Percentiles rank a stretch among this genome's conserved stretches.
These are phyloP conservation scores for Rhizopogon vesiculosus DNA, from an alignment of 768 basidiomycete genomes.

Conservation along the genomic window DNA sequence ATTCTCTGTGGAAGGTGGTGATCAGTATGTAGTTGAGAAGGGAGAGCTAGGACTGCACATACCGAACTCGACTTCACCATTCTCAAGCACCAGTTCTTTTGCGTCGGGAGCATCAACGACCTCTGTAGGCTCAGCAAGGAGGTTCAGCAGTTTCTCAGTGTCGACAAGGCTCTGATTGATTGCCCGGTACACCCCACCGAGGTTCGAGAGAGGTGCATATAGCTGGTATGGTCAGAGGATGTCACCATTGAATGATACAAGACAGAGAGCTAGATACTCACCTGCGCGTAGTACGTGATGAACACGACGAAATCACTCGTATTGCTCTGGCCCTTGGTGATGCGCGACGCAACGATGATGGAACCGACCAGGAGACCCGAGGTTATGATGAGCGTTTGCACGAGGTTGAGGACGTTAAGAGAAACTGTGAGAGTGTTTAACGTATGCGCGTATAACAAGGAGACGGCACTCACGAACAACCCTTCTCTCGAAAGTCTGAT, in stretches of 20 bases:
- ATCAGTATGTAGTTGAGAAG: neutral
- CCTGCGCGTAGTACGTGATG: constrained; percentile 78
- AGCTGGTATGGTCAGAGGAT: constrained; percentile 34
- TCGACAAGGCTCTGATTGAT: constrained; percentile 75
- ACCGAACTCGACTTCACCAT: constrained; percentile 89
- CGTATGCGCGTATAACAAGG: neutral
- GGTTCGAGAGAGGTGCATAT: constrained; percentile 70
- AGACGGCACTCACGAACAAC: constrained; percentile 55
- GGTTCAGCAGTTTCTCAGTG: constrained; percentile 77
- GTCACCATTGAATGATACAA: neutral
- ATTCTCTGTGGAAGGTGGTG: constrained; percentile 46
- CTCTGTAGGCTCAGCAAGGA: constrained; percentile 79
- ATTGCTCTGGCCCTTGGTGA: constrained; percentile 47
- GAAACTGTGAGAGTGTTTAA: constrained; percentile 43
- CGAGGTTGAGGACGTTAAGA: constrained; percentile 68
- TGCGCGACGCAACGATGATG: constrained; percentile 69
- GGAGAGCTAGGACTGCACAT: constrained; percentile 13
- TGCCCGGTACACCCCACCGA: constrained; percentile 75
- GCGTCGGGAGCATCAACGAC: constrained; percentile 79
- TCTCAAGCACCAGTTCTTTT: constrained; percentile 61
- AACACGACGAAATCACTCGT: constrained; percentile 73
- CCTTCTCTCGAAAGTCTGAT: constrained; percentile 69
- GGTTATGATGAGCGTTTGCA: constrained; percentile 80
- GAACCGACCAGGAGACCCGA: constrained; percentile 74
- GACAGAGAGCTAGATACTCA: constrained; percentile 22